Conservation (phyloP, 495 filamentous ascomycete genomes). For the Hamigera avellanea region DNA sequence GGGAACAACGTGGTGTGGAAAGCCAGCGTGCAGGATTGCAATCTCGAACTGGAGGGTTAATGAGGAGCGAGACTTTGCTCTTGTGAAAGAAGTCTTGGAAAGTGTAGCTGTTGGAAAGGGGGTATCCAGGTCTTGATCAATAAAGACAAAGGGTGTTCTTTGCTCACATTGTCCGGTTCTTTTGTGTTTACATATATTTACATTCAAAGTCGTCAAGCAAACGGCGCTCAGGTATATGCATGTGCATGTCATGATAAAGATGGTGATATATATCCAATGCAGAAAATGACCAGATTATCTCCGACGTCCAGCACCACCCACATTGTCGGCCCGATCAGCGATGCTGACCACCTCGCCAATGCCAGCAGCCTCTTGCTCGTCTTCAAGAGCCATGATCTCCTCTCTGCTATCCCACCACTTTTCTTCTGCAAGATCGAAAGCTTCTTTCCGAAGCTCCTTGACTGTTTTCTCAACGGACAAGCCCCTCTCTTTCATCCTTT, state of each 20-base stretch:
- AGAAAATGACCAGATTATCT: slow-evolving; percentile 28
- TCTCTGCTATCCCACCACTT: slow-evolving; percentile 99
- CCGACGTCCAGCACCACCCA: slow-evolving; percentile 46
- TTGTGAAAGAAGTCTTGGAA: slow-evolving; percentile 26
- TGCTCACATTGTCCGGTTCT: too few species aligned
- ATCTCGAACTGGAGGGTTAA: slow-evolving; percentile 67
- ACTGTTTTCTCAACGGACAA: slow-evolving; percentile 45
- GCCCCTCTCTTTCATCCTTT: slow-evolving; percentile 48
- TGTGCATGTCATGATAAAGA: too few species aligned
- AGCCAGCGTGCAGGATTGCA: slow-evolving; percentile 65
- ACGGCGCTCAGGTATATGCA: too few species aligned
- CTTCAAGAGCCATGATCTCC: slow-evolving; percentile 84
- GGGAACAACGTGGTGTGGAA: slow-evolving; percentile 64
- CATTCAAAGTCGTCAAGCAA: slow-evolving; percentile 1
- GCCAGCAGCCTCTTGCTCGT: slow-evolving; percentile 91
- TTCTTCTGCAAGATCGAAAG: slow-evolving; percentile 81
- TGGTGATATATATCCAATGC: too few species aligned
- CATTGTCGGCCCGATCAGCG: slow-evolving; percentile 50
- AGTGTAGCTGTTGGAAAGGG: slow-evolving; percentile 9
- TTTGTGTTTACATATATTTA: slow-evolving; percentile 1
- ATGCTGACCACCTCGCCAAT: slow-evolving; percentile 92
- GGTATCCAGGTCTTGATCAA: background rate
- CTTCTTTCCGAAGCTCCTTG: slow-evolving; percentile 84
- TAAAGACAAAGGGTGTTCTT: too few species aligned
- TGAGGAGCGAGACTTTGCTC: slow-evolving; percentile 21